Evolutionary conservation across 257 asterid genomes (phyloP).

Genomic region (Nicotiana obtusifolia): DNA sequence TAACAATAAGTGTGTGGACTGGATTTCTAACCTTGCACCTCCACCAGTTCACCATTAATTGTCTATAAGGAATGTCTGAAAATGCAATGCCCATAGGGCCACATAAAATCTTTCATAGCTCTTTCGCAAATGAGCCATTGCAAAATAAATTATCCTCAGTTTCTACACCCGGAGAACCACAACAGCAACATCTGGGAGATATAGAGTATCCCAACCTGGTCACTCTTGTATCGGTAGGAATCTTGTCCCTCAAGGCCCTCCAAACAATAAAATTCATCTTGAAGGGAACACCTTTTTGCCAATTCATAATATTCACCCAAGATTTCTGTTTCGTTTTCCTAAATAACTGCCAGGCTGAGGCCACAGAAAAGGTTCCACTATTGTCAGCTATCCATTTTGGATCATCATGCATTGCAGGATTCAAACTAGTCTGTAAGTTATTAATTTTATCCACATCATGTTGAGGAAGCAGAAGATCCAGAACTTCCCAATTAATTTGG

Average conservation of each 20-base stretch:
- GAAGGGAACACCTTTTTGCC: not conserved
- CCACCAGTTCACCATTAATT: not conserved
- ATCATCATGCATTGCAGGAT: rapidly evolving
- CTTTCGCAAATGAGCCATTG: not conserved
- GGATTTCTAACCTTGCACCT: not conserved
- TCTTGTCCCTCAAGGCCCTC: not conserved
- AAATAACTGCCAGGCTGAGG: too few species aligned
- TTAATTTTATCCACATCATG: too few species aligned
- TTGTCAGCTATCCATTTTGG: not conserved
- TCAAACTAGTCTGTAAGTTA: too few species aligned
- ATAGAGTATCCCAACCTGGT: not conserved
- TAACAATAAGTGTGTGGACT: not conserved
- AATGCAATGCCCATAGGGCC: not conserved
- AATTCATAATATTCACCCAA: too few species aligned
- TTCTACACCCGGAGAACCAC: too few species aligned
- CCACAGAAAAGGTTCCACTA: too few species aligned
- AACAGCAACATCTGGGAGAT: not conserved
- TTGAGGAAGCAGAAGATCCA: too few species aligned
- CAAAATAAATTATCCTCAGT: too few species aligned
- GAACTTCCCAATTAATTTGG: not conserved
- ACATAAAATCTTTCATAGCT: not conserved
- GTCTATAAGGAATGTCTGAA: not conserved
- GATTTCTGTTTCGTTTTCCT: too few species aligned
- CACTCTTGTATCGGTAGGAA: too few species aligned
- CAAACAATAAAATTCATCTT: too few species aligned